Base-by-base conservation (phyloP, 2,329 filamentous ascomycete genomes). In the Arthrobotrys sinensis region DNA sequence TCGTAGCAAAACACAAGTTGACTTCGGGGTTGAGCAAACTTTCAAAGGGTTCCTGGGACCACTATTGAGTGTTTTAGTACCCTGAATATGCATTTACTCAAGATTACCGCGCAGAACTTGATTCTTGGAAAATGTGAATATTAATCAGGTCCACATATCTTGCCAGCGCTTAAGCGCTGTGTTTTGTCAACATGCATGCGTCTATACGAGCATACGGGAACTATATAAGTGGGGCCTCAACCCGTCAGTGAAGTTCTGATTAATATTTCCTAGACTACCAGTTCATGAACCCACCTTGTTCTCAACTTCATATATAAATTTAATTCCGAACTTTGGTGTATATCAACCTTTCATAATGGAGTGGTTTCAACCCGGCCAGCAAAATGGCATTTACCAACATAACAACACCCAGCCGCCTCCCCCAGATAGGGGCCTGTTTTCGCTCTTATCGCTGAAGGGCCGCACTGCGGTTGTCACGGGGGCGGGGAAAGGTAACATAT, bases 381-480 rank as follows among this genome's bases (percentile, higher is more conserved):
- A 60, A 11, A 34, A 66, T 40, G 28, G 63, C 10, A 64, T 63
- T 50, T 73, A 52, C 43, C 28, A 60, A 16, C 60, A 48, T 28
- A 34, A 72, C 32, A 72, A 50, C 55, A 73, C 40, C 4, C 16
- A 40, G 3, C 36, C 69, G 14, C 69, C 69, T 2, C 19, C 19
- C 7, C 50, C 60, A 14, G 64, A 52, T 21, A 66, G 40, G 16
- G 55, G 36, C 6, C 16, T 73, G 10, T 50, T 66, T 24, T 48
- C 46, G 3, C n/a, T 73, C 0, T 16, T 73, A 2, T 67, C 69
- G 2, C 36, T 73, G 32, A 73, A 60, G 50, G 62, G 69, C 4
- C 64, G 55, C 4, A 73, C 69, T 14, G 69, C 69, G 10, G 45
- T 73, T 32, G 69, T 73, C 19, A 66, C 69, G 8, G 69, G 69